Evolutionary conservation across 2,329 filamentous ascomycete species (phyloP).

Genomic region (Trichoderma guizhouense): DNA sequence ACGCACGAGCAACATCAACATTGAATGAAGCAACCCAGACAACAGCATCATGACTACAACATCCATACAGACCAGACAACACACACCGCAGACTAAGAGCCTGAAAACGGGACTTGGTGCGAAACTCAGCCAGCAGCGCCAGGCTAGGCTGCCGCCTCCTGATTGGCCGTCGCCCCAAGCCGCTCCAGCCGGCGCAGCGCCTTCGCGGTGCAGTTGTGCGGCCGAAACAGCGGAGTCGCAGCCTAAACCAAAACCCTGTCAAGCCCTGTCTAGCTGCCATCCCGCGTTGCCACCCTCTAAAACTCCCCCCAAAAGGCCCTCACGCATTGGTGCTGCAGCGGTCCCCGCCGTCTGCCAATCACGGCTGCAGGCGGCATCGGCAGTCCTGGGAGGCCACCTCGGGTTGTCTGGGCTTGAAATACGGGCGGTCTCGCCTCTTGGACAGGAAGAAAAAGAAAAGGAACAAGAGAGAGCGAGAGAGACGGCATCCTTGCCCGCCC

Average conservation of each 20-base stretch:
- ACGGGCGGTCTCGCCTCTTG: constrained; percentile 3
- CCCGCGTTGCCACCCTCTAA: constrained; percentile 13
- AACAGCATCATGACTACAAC: background rate
- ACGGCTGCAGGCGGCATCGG: constrained; percentile 7
- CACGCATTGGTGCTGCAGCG: constrained; percentile 10
- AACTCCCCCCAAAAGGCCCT: background rate
- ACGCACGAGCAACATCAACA: background rate
- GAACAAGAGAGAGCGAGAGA: background rate
- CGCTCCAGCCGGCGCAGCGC: constrained; percentile 19
- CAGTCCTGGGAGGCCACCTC: constrained; percentile 4
- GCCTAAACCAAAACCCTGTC: constrained; percentile 16
- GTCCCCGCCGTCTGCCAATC: constrained; percentile 10
- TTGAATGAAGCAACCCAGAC: too few relatives aligned
- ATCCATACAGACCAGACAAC: background rate
- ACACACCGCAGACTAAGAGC: background rate
- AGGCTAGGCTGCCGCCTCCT: constrained; percentile 34
- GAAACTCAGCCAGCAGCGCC: constrained; percentile 14
- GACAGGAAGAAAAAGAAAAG: background rate
- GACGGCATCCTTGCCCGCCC: background rate
- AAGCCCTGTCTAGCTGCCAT: constrained; percentile 14
- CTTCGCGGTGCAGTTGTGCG: constrained; percentile 23
- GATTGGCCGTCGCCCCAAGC: constrained; percentile 33
- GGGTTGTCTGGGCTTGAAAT: constrained; percentile 13
- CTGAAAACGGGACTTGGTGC: constrained; percentile 22
- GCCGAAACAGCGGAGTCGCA: constrained; percentile 23